Evolutionary conservation across 306 rosid genomes (phyloP).

Genomic region (Crataegus laevigata): DNA sequence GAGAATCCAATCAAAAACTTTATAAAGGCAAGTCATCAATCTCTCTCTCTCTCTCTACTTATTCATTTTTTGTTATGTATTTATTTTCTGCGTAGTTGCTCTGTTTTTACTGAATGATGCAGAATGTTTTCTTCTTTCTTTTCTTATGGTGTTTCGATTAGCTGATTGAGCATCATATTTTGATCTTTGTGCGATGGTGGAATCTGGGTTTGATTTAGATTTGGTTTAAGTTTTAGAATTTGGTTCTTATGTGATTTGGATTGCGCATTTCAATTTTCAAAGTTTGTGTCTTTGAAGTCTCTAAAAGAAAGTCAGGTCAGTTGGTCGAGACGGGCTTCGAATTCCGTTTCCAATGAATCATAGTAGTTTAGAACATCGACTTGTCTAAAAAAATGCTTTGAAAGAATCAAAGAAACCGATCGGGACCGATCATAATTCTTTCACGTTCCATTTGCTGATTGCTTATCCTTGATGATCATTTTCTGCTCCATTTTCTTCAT

Average conservation of each 20-base stretch:
- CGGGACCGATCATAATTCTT: background rate
- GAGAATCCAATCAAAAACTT: constrained; percentile 14
- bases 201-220: constrained; percentile 2
- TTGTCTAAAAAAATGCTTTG: too few species aligned
- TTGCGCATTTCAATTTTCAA: background rate
- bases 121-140: background rate
- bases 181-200: background rate
- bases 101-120: background rate
- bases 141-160: background rate
- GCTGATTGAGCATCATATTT: background rate
- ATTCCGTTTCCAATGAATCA: too few species aligned
- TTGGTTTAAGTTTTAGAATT: background rate
- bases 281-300: constrained; percentile 2
- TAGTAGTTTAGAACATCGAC: background rate
- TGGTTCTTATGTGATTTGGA: background rate
- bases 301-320: background rate
- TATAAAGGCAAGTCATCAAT: constrained; percentile 37
- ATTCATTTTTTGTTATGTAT: background rate
- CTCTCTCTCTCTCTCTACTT: background rate
- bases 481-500: background rate
- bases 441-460: background rate
- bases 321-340: background rate
- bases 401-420: background rate
- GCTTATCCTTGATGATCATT: background rate
- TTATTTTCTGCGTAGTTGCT: background rate